Evolutionary conservation across 495 filamentous ascomycete genomes (phyloP), one percentile per base, ranked within the genome.

Genomic region (Jackrogersella multiformis): DNA sequence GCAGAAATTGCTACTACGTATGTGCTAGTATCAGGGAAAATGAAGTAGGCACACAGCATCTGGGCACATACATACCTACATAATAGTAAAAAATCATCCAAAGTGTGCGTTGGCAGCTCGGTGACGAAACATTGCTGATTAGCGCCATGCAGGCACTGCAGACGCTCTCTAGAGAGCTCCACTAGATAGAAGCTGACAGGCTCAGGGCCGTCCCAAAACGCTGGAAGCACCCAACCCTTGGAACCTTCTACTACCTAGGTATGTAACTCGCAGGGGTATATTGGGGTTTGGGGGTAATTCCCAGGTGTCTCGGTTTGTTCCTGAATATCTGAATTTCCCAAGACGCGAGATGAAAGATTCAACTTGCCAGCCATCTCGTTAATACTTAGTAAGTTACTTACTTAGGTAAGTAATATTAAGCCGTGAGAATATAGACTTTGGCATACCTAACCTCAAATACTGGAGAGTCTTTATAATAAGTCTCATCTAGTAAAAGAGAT

Each of bases 131-230:
- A 61, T 65, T 65, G 18, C 13, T 55, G 23, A 56, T 65, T 70
- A 70, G 67, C 57, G 56, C 61, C 61, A 65, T 70, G 67, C 61
- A 65, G 61, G 51, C 61, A 64, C 67, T 70, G 56, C 56, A 68
- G 55, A 45, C n/a, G n/a, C n/a, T n/a, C n/a, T n/a, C n/a, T n/a
- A n/a, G n/a, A 44, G 44, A 16, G 12, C 18, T 30, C 66, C 55
- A 64, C 60, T 13, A 35, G 1, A 35, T 32, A 26, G 46, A 56
- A 57, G 35, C 56, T 65, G 42, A 64, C 56, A 64, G 61, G 60
- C 34, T 55, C 56, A 51, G 42, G 51, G 34, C 15, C 49, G 55
- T 69, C 61, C 66, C 66, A 64, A 64, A 69, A 45, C 15, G 60
- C 60, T 61, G 66, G 66, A 60, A 49, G 60, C 60, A 8, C 48